Conservation (phyloP, 441 rosid species). For the Iberis amara region DNA sequence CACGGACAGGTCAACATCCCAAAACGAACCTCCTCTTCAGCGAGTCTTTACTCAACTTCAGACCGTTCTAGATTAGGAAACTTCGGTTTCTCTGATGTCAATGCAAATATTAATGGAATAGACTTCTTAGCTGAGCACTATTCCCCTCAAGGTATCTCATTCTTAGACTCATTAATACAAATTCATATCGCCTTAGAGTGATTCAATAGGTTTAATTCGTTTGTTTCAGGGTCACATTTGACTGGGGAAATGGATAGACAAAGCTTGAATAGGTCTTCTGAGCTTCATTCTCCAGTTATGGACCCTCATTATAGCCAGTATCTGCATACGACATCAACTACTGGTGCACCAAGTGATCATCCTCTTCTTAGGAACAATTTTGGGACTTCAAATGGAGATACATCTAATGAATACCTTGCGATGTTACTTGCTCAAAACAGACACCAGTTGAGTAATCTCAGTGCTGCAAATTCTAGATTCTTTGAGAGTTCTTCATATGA, state of each 20-base stretch:
- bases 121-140: constrained; percentile 42
- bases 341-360: constrained; percentile 38
- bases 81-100: constrained; percentile 42
- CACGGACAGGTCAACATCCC: constrained; percentile 54
- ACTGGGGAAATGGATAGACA: constrained; percentile 41
- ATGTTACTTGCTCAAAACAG: constrained; percentile 66
- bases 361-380: constrained; percentile 41
- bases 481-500: constrained; percentile 53
- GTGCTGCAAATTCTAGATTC: constrained; percentile 43
- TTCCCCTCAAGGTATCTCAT: constrained; percentile 44
- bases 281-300: constrained; percentile 42
- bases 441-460: constrained; percentile 57
- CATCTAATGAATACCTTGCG: constrained; percentile 52
- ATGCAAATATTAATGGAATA: constrained; percentile 36
- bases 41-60: constrained; percentile 53
- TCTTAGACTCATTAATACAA: constrained; percentile 7
- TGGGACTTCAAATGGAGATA: constrained; percentile 44
- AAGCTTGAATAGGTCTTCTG: constrained; percentile 39
- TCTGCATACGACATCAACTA: constrained; percentile 39
- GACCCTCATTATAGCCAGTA: constrained; percentile 52
- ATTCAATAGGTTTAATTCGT: constrained; percentile 20
- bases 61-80: constrained; percentile 48
- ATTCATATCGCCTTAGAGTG: background rate
- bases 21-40: constrained; percentile 60
- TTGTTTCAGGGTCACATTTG: constrained; percentile 41